These are phyloP conservation scores for Ammopiptanthus mongolicus DNA, from an alignment of 306 rosid species.

Conservation along the genomic window DNA sequence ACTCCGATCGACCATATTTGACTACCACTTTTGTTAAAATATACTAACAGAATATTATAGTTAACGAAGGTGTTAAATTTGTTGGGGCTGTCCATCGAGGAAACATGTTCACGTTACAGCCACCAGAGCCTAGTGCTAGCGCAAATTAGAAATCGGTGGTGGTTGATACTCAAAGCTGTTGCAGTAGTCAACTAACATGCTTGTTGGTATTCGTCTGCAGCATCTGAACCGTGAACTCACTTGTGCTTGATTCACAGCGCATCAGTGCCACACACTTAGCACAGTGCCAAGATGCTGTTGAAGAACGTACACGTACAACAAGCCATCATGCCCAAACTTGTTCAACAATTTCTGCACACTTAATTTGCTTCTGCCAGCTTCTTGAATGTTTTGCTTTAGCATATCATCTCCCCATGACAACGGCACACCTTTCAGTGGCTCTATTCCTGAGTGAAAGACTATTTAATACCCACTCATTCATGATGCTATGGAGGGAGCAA, in stretches of 20 bases:
- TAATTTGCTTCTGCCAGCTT: too few species aligned
- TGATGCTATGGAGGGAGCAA: neutral
- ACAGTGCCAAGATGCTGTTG: slow-evolving; percentile 17
- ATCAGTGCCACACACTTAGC: neutral
- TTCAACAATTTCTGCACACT: neutral
- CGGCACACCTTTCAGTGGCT: neutral
- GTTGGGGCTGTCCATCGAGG: too few species aligned
- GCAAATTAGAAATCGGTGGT: too few species aligned
- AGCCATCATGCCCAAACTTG: neutral
- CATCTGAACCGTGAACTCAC: slow-evolving; percentile 9
- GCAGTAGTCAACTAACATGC: too few species aligned
- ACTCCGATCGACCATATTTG: too few species aligned
- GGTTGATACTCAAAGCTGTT: too few species aligned
- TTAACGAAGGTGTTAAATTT: too few species aligned
- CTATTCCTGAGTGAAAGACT: neutral
- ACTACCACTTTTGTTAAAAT: too few species aligned
- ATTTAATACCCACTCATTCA: neutral
- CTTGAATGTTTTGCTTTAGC: neutral
- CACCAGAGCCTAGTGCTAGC: too few species aligned
- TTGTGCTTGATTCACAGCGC: slow-evolving; percentile 32
- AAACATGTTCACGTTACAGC: too few species aligned
- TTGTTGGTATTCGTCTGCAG: neutral
- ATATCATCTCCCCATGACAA: neutral
- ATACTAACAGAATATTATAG: too few species aligned
- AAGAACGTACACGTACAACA: slow-evolving; percentile 11